Base-by-base conservation (phyloP, 495 filamentous ascomycete species). In the Neurospora sp. region DNA sequence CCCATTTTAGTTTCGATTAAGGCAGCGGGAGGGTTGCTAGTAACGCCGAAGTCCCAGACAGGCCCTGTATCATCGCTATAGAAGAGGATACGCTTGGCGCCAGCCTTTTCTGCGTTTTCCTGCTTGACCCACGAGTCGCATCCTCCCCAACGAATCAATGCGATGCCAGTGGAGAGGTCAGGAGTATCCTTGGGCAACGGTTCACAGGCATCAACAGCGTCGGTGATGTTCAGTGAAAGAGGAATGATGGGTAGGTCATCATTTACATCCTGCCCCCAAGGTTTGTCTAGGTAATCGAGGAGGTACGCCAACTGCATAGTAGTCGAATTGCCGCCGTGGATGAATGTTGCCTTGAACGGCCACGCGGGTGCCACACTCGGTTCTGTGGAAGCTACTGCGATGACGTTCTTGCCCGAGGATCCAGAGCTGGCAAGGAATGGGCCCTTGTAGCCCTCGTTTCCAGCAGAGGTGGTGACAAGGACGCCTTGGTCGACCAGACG, bases 91-190 rank as follows among this genome's bases (percentile, higher is more conserved):
- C 74, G 74, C 73, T 76, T 69, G 11, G 77, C 80, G 13, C 79
- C 79, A 19, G 78, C 74, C 34, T 76, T 74, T 2, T 54, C 76
- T 4, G 76, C 66, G 66, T 82, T 82, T 15, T 70, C 71, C 24
- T 76, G 74, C 79, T 80, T 76, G 21, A 74, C 70, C 15, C 71
- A 37, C 43, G 75, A 69, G 59, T 72, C 73, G 34, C 78, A 79
- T 43, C 71, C 77, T 59, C 83, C 83, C 3, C 77, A 77, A 31
- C 80, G 79, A 31, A 85, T 79, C 15, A 86, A 76, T 39, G 80
- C 82, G 48, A 87, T 77, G 39, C 81, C 81, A 5, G 72, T 71
- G 5, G 81, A 78, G 38, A 87, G 77, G 73, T 83, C 79, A 0
- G 85, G 74, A 11, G 79, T 80, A 40, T 45, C 62, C n/a, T 66